Conservation (phyloP, 768 basidiomycete genomes). For the Hemileccinum impolitum region DNA sequence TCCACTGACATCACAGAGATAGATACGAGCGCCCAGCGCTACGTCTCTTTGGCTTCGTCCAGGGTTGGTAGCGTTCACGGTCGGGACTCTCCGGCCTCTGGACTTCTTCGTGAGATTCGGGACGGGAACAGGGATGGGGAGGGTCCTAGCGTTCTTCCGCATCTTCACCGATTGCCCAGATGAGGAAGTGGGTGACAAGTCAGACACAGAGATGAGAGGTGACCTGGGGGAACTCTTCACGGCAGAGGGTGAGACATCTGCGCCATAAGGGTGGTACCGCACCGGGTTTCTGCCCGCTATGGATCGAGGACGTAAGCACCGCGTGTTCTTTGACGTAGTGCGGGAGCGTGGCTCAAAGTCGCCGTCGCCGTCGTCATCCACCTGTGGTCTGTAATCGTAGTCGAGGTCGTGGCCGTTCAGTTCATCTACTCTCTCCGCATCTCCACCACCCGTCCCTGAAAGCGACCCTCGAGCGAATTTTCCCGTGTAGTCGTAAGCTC, state of each 20-base stretch:
- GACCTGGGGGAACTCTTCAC: conserved; percentile 31
- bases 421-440: conserved; percentile 27
- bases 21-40: conserved; percentile 47
- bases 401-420: conserved; percentile 18
- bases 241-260: conserved; percentile 28
- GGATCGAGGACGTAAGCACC: conserved; percentile 36
- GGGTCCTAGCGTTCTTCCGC: conserved; percentile 37
- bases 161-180: conserved; percentile 24
- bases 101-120: conserved; percentile 71
- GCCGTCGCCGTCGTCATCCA: conserved; percentile 33
- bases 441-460: conserved; percentile 28
- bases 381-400: conserved; percentile 30
- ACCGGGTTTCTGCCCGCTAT: conserved; percentile 30
- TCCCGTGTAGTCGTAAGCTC: conserved; percentile 21
- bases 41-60: conserved; percentile 34
- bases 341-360: conserved; percentile 31
- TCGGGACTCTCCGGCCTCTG: conserved; percentile 64
- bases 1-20: conserved; percentile 73
- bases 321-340: conserved; percentile 37
- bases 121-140: conserved; percentile 58
- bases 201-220: conserved; percentile 28
- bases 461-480: conserved; percentile 17
- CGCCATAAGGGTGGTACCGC: conserved; percentile 33
- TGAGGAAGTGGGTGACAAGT: conserved; percentile 26
- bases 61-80: conserved; percentile 34